Base-by-base conservation (phyloP, 192 early-diverging fungal species). In the Martensiomyces pterosporus region DNA sequence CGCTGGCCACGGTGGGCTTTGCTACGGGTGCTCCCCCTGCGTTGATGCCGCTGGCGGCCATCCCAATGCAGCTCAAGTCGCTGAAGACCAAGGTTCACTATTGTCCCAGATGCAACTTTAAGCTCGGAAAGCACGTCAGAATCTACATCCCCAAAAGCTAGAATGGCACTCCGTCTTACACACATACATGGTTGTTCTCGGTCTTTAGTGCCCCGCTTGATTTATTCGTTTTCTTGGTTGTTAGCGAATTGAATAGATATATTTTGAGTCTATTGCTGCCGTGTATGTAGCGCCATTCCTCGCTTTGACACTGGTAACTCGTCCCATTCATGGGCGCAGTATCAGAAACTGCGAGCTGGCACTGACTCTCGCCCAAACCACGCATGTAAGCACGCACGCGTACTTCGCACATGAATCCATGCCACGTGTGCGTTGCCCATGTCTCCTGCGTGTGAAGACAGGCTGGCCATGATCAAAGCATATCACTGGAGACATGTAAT, bases 91-190 rank as follows among this genome's bases (percentile, higher is more conserved):
- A 47, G 26, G 34, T 58, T 10, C 67, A 70, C 32, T 63, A 59
- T 47, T 70, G 67, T 18, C 60, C 67, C 1, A 40, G 17, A 13
- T 71, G 67, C 52, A 63, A 64, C 19, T 71, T 49, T 56, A 71
- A 71, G 29, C 24, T 71, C 17, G 67, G 67, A 12, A 71, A 64
- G 39, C 63, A 71, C 42, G 52, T 71, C 36, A 57, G 46, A 21
- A 49, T 71, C 21, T 33, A 42, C 10, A 54, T 70, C 9, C 56
- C 67, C 29, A 12, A 32, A 12, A n/a, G n/a, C n/a, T n/a, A n/a
- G n/a, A 4, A 41, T 15, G 15, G 35, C n/a, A 21, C 22, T 40
- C 9, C 18, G 9, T 40, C 18, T 40, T 19, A 3, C 16, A 21
- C 9, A 15, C 6, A 6, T 40, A 9, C 39, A 21, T 17, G 39